A percentile compares a stretch with the other conserved stretches of the same genome.
Conservation (phyloP, 2,329 filamentous ascomycete genomes). For the Eurotiales sp. region DNA sequence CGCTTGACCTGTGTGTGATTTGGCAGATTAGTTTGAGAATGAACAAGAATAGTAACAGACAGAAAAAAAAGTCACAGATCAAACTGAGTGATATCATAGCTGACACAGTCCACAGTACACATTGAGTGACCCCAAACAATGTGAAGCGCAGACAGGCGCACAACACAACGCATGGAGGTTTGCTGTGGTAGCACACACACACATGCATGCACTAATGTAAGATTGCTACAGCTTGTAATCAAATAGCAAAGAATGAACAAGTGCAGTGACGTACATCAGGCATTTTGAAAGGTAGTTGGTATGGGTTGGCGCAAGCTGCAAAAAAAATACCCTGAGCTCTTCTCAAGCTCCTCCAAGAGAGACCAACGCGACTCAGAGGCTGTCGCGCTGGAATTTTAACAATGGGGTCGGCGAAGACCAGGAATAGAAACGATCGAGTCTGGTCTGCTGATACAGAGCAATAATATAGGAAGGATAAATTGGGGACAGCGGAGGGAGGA, state of each 20-base stretch:
- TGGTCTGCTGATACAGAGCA: background rate
- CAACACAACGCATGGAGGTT: background rate
- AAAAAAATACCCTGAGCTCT: background rate
- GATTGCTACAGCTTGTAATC: background rate
- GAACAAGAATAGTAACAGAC: background rate
- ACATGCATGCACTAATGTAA: background rate
- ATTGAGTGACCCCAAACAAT: too few relatives aligned
- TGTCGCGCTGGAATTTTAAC: background rate
- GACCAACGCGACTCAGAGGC: background rate
- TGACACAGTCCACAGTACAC: too few relatives aligned
- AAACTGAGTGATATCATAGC: too few relatives aligned
- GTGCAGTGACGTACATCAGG: constrained; percentile 40
- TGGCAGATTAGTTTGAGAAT: background rate
- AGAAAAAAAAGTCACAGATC: too few relatives aligned
- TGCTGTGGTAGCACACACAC: background rate
- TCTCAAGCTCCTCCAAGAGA: background rate
- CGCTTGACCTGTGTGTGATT: constrained; percentile 62
- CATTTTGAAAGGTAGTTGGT: constrained; percentile 30
- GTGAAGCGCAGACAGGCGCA: background rate
- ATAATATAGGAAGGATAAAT: background rate
- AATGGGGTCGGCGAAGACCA: background rate
- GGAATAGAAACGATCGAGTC: background rate
- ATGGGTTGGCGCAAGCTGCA: background rate
- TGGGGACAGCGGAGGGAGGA: too few relatives aligned
- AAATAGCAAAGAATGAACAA: background rate